phyloP scores from a whole-genome alignment of 2,329 filamentous ascomycete species.

The Fusarium nurragi region DNA sequence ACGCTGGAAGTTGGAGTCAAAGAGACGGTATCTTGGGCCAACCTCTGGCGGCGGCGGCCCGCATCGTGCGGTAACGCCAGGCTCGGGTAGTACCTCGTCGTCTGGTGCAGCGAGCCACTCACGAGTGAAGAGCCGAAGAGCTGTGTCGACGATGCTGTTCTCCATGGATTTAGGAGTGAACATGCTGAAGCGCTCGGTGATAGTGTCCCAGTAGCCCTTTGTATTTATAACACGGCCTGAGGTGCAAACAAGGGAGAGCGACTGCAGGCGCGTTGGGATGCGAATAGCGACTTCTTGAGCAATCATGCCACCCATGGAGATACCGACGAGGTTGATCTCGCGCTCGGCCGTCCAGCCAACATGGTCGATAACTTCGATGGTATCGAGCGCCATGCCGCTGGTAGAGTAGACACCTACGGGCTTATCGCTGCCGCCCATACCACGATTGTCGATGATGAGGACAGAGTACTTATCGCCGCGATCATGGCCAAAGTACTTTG shows the following conservation, averaged over 20 bases:
- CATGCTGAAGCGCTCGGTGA: slow-evolving; percentile 65
- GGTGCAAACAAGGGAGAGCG: slow-evolving; percentile 69
- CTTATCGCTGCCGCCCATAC: slow-evolving; percentile 82
- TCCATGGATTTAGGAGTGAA: slow-evolving; percentile 77
- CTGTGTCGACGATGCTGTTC: slow-evolving; percentile 70
- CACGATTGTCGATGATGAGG: slow-evolving; percentile 84
- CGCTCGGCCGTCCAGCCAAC: slow-evolving; percentile 70
- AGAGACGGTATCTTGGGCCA: slow-evolving; percentile 60
- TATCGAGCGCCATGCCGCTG: slow-evolving; percentile 83
- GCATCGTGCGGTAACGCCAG: slow-evolving; percentile 53
- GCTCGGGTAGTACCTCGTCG: slow-evolving; percentile 59
- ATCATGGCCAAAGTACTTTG: slow-evolving; percentile 80
- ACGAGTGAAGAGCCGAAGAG: slow-evolving; percentile 71
- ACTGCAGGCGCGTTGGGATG: slow-evolving; percentile 63
- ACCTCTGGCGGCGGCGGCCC: slow-evolving; percentile 45
- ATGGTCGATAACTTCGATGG: slow-evolving; percentile 74
- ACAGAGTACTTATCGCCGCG: slow-evolving; percentile 74
- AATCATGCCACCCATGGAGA: slow-evolving; percentile 93
- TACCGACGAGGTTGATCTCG: slow-evolving; percentile 74
- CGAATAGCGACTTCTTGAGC: slow-evolving; percentile 77
- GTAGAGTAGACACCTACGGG: slow-evolving; percentile 82
- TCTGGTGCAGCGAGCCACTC: slow-evolving; percentile 72
- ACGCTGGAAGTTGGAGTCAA: slow-evolving; percentile 81
- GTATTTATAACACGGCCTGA: slow-evolving; percentile 70
- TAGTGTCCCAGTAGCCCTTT: slow-evolving; percentile 70